Evolutionary conservation across 1,284 basidiomycete genomes (phyloP).

Genomic region (Sphaerobolus stellatus): DNA sequence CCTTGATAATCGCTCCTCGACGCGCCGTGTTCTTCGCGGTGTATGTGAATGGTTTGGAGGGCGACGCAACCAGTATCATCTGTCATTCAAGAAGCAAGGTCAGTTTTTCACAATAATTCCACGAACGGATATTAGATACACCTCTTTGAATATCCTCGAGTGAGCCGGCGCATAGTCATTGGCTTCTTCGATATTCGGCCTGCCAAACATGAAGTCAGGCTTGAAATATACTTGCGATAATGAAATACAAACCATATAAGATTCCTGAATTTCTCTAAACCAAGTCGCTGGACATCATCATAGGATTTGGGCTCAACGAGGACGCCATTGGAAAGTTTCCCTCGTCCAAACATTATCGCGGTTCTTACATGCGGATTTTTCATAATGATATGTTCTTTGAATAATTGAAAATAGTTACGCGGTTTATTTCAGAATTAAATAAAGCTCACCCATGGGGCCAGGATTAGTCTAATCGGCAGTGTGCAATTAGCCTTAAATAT

Average conservation of each 20-base stretch:
- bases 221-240: no score
- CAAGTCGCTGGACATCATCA: conserved; percentile 31
- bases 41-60: conserved; percentile 31
- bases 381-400: conserved; percentile 7
- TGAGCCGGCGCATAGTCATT: conserved; percentile 29
- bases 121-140: conserved; percentile 1
- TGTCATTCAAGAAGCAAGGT: conserved; percentile 11
- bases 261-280: conserved; percentile 30
- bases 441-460: not conserved
- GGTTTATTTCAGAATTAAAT: no score
- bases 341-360: conserved; percentile 41
- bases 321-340: conserved; percentile 43
- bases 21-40: conserved; percentile 32
- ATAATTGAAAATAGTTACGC: no score
- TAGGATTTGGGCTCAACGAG: conserved; percentile 38
- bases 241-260: conserved; percentile 33
- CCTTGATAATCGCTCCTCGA: conserved; percentile 21
- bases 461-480: conserved; percentile 1
- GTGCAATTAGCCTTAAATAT: not conserved
- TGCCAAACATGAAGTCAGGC: no score
- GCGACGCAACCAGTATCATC: conserved; percentile 31
- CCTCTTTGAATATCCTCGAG: conserved; percentile 31
- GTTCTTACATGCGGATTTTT: conserved; percentile 32
- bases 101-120: not conserved
- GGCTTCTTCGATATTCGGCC: conserved; percentile 26